Percentiles rank a stretch among this genome's conserved stretches.
These are phyloP conservation scores for Boletus reticuloceps DNA, from an alignment of 768 basidiomycete genomes.

Conservation along the genomic window DNA sequence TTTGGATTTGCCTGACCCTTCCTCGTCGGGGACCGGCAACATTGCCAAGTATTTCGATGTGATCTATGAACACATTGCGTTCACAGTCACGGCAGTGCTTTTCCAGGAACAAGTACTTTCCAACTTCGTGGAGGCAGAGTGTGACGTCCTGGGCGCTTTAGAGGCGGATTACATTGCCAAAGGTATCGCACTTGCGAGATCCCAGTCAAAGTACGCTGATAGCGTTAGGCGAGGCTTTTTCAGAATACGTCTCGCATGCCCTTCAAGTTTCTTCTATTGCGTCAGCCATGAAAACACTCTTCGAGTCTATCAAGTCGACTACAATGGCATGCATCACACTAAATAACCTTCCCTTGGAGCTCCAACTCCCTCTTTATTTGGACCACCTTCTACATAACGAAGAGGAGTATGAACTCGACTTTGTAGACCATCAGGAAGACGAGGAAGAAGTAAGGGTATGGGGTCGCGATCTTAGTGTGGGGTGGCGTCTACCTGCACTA, in stretches of 20 bases:
- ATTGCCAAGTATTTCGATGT: constrained; percentile 79
- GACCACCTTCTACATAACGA: constrained; percentile 68
- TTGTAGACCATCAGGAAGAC: constrained; percentile 48
- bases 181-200: constrained; percentile 49
- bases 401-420: constrained; percentile 55
- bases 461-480: constrained; percentile 66
- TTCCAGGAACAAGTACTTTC: constrained; percentile 87
- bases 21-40: constrained; percentile 76
- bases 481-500: constrained; percentile 71
- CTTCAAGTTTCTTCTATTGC: constrained; percentile 70
- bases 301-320: constrained; percentile 72
- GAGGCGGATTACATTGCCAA: constrained; percentile 68
- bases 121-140: constrained; percentile 83
- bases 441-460: constrained; percentile 52
- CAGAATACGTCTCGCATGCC: constrained; percentile 54
- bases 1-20: constrained; percentile 86
- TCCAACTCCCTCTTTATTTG: constrained; percentile 83
- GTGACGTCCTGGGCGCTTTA: constrained; percentile 63
- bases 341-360: constrained; percentile 74
- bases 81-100: constrained; percentile 87
- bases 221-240: constrained; percentile 55
- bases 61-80: constrained; percentile 86
- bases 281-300: constrained; percentile 74
- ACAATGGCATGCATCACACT: constrained; percentile 78
- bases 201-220: constrained; percentile 4